Conservation (phyloP, 2,329 filamentous ascomycete species). For the Fusarium torulosum region DNA sequence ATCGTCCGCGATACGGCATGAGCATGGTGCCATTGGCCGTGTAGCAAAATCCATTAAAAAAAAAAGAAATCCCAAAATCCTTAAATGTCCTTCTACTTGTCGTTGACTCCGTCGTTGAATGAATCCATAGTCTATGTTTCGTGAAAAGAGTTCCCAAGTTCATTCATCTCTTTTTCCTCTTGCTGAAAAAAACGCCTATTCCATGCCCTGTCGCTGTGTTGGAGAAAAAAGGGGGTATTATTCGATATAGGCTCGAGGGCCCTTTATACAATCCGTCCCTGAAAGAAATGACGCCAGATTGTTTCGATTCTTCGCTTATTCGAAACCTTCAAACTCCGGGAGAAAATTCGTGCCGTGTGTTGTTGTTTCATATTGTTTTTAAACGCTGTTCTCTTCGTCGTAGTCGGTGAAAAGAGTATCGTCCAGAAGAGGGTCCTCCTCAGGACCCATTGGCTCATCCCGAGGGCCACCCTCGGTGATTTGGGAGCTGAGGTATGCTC, state of each 20-base stretch:
- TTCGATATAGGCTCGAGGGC: constrained; percentile 31
- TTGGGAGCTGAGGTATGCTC: constrained; percentile 79
- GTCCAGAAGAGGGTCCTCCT: constrained; percentile 56
- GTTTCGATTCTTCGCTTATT: constrained; percentile 37
- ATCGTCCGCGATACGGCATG: constrained; percentile 21
- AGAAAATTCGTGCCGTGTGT: constrained; percentile 31
- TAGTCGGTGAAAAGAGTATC: constrained; percentile 50
- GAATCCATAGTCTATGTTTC: constrained; percentile 43
- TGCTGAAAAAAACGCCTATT: constrained; percentile 41
- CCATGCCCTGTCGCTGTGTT: constrained; percentile 42
- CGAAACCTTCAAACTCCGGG: constrained; percentile 43
- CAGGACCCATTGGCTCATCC: constrained; percentile 56
- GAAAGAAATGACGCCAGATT: constrained; percentile 45
- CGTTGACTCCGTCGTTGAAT: constrained; percentile 38
- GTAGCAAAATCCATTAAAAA: constrained; percentile 40
- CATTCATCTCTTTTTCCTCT: constrained; percentile 39
- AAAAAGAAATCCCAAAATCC: constrained; percentile 15
- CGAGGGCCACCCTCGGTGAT: constrained; percentile 74
- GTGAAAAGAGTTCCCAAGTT: constrained; percentile 38
- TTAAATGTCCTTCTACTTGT: constrained; percentile 33
- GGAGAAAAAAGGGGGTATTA: constrained; percentile 41
- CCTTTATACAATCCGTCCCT: constrained; percentile 43
- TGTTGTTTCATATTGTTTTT: constrained; percentile 21
- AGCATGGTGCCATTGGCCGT: constrained; percentile 25
- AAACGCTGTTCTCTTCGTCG: constrained; percentile 52